phyloP scores from a whole-genome alignment of 2,329 filamentous ascomycete species.

The Lomentospora prolificans region DNA sequence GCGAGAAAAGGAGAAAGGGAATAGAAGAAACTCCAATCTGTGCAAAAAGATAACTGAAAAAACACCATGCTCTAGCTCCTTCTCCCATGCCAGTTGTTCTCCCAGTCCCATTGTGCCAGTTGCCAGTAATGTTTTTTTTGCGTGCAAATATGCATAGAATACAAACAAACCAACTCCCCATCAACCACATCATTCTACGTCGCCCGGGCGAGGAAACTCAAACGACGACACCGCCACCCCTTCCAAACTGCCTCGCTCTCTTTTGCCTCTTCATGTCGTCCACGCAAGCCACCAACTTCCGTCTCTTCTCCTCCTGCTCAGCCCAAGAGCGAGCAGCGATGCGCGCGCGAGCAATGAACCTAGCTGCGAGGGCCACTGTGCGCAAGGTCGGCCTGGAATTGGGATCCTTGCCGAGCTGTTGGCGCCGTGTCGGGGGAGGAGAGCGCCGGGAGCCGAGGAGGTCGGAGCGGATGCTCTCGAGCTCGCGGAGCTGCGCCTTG shows the following conservation, averaged over 20 bases:
- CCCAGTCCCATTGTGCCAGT: too few relatives aligned
- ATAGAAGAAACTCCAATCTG: too few relatives aligned
- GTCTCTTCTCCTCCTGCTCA: constrained; percentile 39
- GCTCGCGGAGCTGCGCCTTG: constrained; percentile 77
- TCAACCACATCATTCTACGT: too few relatives aligned
- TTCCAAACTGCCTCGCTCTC: constrained; percentile 24
- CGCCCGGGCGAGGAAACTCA: neutral
- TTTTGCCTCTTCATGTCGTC: constrained; percentile 36
- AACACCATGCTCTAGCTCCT: too few relatives aligned
- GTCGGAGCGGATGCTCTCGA: constrained; percentile 61
- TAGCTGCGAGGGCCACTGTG: constrained; percentile 35
- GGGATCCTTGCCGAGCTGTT: constrained; percentile 2
- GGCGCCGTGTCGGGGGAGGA: constrained; percentile 10
- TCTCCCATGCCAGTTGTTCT: too few relatives aligned
- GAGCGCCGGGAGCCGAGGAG: constrained; percentile 27
- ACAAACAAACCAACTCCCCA: too few relatives aligned
- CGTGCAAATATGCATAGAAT: too few relatives aligned
- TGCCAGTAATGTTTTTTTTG: too few relatives aligned
- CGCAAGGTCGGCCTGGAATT: constrained; percentile 21
- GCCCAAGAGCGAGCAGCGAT: constrained; percentile 39
- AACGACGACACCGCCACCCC: neutral
- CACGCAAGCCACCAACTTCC: constrained; percentile 36
- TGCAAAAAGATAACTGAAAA: too few relatives aligned
- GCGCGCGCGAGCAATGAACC: constrained; percentile 43
- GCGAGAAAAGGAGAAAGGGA: too few relatives aligned